phyloP scores from a whole-genome alignment of 306 rosid species.

The Cicer chorassanicum region DNA sequence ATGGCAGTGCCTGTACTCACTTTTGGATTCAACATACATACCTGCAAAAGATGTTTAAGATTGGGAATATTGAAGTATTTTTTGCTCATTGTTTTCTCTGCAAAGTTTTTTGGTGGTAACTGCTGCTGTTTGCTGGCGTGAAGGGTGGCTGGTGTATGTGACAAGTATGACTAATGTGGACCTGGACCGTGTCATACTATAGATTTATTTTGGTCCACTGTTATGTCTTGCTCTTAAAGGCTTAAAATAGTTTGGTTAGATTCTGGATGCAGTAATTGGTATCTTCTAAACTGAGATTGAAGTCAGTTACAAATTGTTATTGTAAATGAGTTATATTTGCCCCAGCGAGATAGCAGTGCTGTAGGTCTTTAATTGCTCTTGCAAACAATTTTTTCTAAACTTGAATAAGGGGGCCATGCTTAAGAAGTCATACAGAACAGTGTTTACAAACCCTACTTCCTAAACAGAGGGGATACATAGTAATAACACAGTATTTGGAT shows the following conservation, averaged over 20 bases:
- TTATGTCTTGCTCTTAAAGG: slow-evolving; percentile 24
- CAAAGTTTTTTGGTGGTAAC: slow-evolving; percentile 25
- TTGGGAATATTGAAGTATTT: slow-evolving; percentile 32
- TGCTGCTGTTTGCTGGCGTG: slow-evolving; percentile 40
- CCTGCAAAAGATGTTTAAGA: slow-evolving; percentile 34
- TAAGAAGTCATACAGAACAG: slow-evolving; percentile 9
- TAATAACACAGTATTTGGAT: slow-evolving; percentile 20
- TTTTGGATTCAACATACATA: slow-evolving; percentile 25
- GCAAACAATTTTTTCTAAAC: background rate
- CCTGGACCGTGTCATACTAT: slow-evolving; percentile 36
- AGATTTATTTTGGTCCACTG: slow-evolving; percentile 9
- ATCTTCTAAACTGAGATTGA: slow-evolving; percentile 4
- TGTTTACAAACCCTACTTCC: background rate
- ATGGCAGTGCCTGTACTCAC: slow-evolving; percentile 31
- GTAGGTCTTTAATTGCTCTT: slow-evolving; percentile 33
- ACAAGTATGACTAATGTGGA: slow-evolving; percentile 21
- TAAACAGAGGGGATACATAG: background rate
- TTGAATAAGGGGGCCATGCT: background rate
- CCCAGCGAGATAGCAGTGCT: slow-evolving; percentile 10
- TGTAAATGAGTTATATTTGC: background rate
- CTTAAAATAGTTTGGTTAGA: slow-evolving; percentile 22
- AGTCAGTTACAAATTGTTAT: slow-evolving; percentile 25
- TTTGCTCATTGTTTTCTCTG: slow-evolving; percentile 35
- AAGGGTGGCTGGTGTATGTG: slow-evolving; percentile 33
- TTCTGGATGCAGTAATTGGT: slow-evolving; percentile 16